Percentiles rank a stretch among this genome's conserved stretches.
Evolutionary conservation across 371 early-diverging fungal species (phyloP).

Genomic region (Neoconidiobolus thromboides): DNA sequence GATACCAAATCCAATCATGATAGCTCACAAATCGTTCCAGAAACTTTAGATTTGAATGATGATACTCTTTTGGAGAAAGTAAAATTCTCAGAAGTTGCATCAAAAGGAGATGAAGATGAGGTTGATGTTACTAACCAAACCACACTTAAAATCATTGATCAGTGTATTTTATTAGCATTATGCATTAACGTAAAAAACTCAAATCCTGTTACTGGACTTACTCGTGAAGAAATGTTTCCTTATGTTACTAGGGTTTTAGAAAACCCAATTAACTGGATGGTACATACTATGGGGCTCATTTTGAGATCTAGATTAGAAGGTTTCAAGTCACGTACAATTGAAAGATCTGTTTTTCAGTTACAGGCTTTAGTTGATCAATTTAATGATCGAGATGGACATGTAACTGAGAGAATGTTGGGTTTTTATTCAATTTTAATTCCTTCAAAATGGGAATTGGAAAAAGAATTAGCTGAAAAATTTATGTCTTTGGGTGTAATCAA

Average conservation of each 20-base stretch:
- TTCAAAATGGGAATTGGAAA: conserved; percentile 86
- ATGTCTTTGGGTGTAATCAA: conserved; percentile 67
- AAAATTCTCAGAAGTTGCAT: conserved; percentile 23
- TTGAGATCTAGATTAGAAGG: conserved; percentile 77
- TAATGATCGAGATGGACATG: conserved; percentile 43
- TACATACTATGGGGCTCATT: conserved; percentile 82
- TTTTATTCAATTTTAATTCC: conserved; percentile 63
- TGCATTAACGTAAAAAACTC: conserved; percentile 85
- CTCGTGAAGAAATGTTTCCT: conserved; percentile 81
- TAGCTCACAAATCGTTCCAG: conserved; percentile 21
- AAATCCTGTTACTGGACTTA: conserved; percentile 80
- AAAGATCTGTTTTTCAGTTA: conserved; percentile 76
- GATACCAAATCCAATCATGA: conserved; percentile 6
- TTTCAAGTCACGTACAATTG: conserved; percentile 70
- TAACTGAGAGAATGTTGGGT: conserved; percentile 57
- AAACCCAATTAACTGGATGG: conserved; percentile 90
- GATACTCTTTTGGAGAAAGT: conserved; percentile 78
- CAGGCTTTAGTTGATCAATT: conserved; percentile 86
- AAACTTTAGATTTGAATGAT: conserved; percentile 61
- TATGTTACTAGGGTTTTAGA: conserved; percentile 77
- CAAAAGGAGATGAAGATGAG: conserved; percentile 13
- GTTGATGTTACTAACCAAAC: conserved; percentile 19
- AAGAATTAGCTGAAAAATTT: conserved; percentile 70
- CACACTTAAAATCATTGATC: conserved; percentile 55
- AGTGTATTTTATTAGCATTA: conserved; percentile 70